Base-by-base conservation (phyloP, 768 basidiomycete species). In the Mycena vitilis region DNA sequence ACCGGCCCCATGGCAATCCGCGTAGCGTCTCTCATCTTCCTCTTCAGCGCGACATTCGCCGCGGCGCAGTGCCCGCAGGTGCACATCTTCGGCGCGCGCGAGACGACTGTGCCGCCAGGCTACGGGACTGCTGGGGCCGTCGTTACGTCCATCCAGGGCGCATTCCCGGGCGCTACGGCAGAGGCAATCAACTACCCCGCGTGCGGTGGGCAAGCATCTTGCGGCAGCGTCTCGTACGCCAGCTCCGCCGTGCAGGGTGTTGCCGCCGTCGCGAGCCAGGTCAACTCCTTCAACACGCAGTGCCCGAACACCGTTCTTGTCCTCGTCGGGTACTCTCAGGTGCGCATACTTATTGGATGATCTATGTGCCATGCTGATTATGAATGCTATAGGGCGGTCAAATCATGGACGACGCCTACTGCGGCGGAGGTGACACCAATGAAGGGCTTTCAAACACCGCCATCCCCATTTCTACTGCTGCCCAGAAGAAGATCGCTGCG, bases 151-250 rank as follows among this genome's bases (percentile, higher is more conserved):
- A 75, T 80, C 45, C 65, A 75, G 45, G 69, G 56, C 47, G 75
- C 79, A 8, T 75, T 73, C 66, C 60, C 79, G 4, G 79, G 79
- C 11, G 57, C 79, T 12, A 80, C 79, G 9, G 62, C 71, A 2
- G 79, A 80, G 63, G 79, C 71, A 22, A 80, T 80, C 73, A 77
- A 71, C 71, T 80, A 80, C 67, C 79, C 79, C n/a, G 79, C 79
- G 22, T 80, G 79, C 54, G 79, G 78, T 56, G 78, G 79, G 16
- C 79, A 80, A 60, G 63, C 77, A 1, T 73, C 73, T 5, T 79
- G 79, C 63, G 79, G 79, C 44, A 69, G 69, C 45, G 77, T 78
- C 65, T 78, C 76, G 52, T 80, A 80, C 58, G 78, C 79, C 55
- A 73, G 68, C 72, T 78, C 78, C 18, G 78, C 68, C 64, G 58